These are phyloP conservation scores for Medicago ruthenica DNA, from an alignment of 306 rosid genomes.

Conservation along the genomic window DNA sequence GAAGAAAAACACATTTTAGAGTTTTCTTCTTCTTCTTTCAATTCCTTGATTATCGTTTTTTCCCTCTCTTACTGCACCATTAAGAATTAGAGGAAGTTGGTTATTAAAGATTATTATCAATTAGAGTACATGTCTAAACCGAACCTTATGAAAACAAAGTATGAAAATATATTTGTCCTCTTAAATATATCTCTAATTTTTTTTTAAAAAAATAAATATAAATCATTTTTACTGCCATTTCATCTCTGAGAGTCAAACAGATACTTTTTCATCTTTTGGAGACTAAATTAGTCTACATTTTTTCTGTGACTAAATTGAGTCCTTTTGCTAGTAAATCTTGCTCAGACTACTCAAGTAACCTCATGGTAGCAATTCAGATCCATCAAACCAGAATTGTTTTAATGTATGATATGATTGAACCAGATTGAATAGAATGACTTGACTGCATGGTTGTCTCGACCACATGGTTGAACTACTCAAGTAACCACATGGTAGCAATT, in stretches of 20 bases:
- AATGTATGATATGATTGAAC: no score
- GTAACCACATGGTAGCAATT: no score
- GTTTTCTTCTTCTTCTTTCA: background rate
- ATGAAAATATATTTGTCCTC: background rate
- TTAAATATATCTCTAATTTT: no score
- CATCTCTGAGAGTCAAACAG: background rate
- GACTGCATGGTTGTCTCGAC: no score
- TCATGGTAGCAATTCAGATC: no score
- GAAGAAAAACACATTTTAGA: background rate
- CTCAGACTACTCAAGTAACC: background rate
- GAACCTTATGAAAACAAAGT: background rate
- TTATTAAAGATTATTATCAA: background rate
- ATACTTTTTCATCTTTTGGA: background rate
- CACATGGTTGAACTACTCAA: no score
- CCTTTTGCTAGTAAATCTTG: background rate
- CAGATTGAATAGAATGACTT: no score
- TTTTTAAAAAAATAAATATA: no score
- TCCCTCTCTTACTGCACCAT: background rate
- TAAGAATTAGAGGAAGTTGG: background rate
- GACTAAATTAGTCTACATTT: background rate
- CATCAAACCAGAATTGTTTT: background rate
- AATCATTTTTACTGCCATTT: background rate
- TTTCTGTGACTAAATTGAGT: background rate
- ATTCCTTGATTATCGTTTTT: background rate
- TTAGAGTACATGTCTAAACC: background rate